Base-by-base conservation (phyloP, 2,329 filamentous ascomycete species). In the Zymoseptoria tritici region DNA sequence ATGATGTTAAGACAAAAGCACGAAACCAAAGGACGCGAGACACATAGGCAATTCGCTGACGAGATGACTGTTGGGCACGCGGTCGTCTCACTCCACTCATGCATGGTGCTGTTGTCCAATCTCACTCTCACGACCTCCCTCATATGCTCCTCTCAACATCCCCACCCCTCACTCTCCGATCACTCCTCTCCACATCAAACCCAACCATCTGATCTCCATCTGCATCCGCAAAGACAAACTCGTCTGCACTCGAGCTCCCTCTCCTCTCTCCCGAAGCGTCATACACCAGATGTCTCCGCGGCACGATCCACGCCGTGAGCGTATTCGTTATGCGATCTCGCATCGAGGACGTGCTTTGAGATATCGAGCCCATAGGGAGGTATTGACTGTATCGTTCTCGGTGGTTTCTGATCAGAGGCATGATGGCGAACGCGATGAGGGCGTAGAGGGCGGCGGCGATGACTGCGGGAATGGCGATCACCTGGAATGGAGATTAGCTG, bases 181-280 rank as follows among this genome's bases (percentile, higher is more conserved):
- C 75, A 56, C 76, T 63, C 54, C 76, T 66, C 29, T 62, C 57
- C 4, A 67, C 63, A 63, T 71, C 70, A 57, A 79, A 79, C 13
- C 77, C 77, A 3, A 79, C 73, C 76, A 79, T 77, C 56, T 73
- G 74, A 67, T 79, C 77, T 50, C 77, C 76, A 64, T 79, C 77
- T 59, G 75, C 76, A 36, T 76, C 76, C 52, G 74, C 76, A 59
- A 79, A 78, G 6, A 65, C 58, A 24, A 75, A 65, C 31, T 74
- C 72, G 49, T 78, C 75, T 22, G 56, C 64, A 50, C 60, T 66
- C 51, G 31, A 59, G 49, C 62, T 68, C 29, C 60, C 67, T 51
- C 59, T 59, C 24, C 67, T 57, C 13, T 58, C 59, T n/a, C 56
- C 63, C 26, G 66, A 67, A 4, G 69, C 73, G 57, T 75, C 71